These are phyloP conservation scores for Asterella californica DNA, from an alignment of 225 moss, liverwort and hornwort species.

Conservation along the genomic window DNA sequence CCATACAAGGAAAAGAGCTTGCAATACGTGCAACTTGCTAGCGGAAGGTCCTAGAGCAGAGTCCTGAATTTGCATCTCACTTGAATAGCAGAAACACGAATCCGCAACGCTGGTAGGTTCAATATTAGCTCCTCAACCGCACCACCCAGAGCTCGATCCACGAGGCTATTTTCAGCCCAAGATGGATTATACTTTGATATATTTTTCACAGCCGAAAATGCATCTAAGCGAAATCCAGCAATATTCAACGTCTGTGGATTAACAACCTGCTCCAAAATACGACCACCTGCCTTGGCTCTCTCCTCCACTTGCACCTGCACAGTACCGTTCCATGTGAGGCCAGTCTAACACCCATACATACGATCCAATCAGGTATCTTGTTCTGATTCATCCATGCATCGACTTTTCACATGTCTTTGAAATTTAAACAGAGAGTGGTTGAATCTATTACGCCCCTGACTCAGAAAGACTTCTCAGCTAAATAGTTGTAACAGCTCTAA, in stretches of 20 bases:
- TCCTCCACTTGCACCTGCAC: slow-evolving; percentile 93
- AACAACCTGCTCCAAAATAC: slow-evolving; percentile 66
- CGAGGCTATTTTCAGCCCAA: slow-evolving; percentile 38
- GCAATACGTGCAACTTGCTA: background rate
- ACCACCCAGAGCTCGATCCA: slow-evolving; percentile 62
- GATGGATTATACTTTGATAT: slow-evolving; percentile 70
- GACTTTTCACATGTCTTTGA: background rate
- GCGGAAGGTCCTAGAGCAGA: background rate
- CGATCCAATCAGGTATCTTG: background rate
- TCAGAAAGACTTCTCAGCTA: background rate
- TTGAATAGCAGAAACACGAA: slow-evolving; percentile 74
- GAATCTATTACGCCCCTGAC: too few relatives aligned
- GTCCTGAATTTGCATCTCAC: slow-evolving; percentile 40
- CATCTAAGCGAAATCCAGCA: slow-evolving; percentile 88
- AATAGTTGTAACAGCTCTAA: background rate
- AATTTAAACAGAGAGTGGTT: background rate
- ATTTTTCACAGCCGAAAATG: slow-evolving; percentile 75
- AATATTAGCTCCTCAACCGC: slow-evolving; percentile 84
- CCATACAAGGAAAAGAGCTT: too few relatives aligned
- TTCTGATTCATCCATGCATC: background rate
- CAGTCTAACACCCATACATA: background rate
- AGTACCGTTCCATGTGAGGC: slow-evolving; percentile 4
- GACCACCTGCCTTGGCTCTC: slow-evolving; percentile 61
- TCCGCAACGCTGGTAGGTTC: slow-evolving; percentile 63
- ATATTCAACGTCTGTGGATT: slow-evolving; percentile 63